phyloP scores from a whole-genome alignment of 2,329 filamentous ascomycete species.

The Nigrograna mackinnonii region DNA sequence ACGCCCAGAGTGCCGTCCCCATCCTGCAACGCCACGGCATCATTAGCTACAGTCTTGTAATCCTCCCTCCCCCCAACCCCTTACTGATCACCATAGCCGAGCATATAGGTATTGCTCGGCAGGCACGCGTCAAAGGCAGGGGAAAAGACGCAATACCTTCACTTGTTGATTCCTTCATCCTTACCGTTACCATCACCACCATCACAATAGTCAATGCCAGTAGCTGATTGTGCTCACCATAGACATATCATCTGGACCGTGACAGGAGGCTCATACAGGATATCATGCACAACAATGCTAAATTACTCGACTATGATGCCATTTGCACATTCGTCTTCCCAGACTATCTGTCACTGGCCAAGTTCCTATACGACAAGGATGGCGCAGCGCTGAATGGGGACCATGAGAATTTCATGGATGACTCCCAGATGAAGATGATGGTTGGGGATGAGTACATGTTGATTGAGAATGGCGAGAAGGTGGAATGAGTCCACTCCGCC shows the following conservation, averaged over 20 bases:
- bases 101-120: too few species aligned
- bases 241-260: conserved; percentile 51
- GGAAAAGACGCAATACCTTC: too few species aligned
- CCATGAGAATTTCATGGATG: conserved; percentile 45
- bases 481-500: conserved; percentile 12
- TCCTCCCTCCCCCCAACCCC: conserved; percentile 6
- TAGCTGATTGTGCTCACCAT: conserved; percentile 7
- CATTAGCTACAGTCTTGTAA: conserved; percentile 50
- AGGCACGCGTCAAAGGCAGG: too few species aligned
- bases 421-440: conserved; percentile 49
- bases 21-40: conserved; percentile 48
- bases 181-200: too few species aligned
- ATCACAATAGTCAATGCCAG: too few species aligned
- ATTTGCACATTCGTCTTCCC: conserved; percentile 54
- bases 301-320: conserved; percentile 50
- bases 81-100: background rate
- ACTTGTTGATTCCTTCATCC: too few species aligned
- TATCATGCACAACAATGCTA: conserved; percentile 49
- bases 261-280: conserved; percentile 49
- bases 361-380: conserved; percentile 51
- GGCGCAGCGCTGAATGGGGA: conserved; percentile 43
- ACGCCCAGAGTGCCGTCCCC: conserved; percentile 48
- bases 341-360: conserved; percentile 49
- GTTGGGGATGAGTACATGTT: conserved; percentile 50
- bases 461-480: conserved; percentile 38